These are phyloP conservation scores for Allomyces arbusculus DNA, from an alignment of 192 early-diverging fungal species.

Conservation along the genomic window DNA sequence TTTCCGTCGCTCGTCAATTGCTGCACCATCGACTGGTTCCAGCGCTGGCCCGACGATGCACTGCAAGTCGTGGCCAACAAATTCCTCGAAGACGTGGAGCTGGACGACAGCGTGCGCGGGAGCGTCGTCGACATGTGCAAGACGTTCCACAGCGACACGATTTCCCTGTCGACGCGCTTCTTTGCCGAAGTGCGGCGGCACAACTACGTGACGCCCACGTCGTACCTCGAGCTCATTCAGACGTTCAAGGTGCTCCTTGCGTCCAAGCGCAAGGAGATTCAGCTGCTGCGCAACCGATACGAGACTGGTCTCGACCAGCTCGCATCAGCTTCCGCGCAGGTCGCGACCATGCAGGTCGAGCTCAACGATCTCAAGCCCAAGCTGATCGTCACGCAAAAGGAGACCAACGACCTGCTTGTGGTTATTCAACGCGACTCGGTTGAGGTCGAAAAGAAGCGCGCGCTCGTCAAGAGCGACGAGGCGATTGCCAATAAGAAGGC, in stretches of 20 bases:
- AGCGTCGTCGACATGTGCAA: slow-evolving; percentile 79
- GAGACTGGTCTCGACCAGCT: slow-evolving; percentile 93
- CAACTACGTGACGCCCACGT: slow-evolving; percentile 85
- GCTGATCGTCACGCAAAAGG: slow-evolving; percentile 61
- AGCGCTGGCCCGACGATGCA: slow-evolving; percentile 94
- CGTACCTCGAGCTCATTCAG: slow-evolving; percentile 92
- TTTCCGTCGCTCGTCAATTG: slow-evolving; percentile 99
- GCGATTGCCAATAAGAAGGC: slow-evolving; percentile 50
- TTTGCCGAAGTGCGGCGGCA: slow-evolving; percentile 51
- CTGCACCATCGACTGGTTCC: slow-evolving; percentile 99
- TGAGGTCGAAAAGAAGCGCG: slow-evolving; percentile 74
- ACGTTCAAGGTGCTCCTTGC: slow-evolving; percentile 74
- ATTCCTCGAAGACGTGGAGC: slow-evolving; percentile 74
- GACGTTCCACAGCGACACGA: slow-evolving; percentile 72
- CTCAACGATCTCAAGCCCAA: slow-evolving; percentile 68
- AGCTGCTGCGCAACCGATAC: slow-evolving; percentile 94
- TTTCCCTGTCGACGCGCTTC: slow-evolving; percentile 63
- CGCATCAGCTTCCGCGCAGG: slow-evolving; percentile 77
- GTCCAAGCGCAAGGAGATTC: slow-evolving; percentile 80
- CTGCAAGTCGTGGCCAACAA: slow-evolving; percentile 95
- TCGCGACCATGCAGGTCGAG: slow-evolving; percentile 72
- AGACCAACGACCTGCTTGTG: slow-evolving; percentile 87
- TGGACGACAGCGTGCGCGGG: slow-evolving; percentile 67
- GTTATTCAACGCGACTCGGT: slow-evolving; percentile 88
- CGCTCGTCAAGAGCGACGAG: slow-evolving; percentile 56